Evolutionary conservation across 2,329 filamentous ascomycete genomes (phyloP).

Genomic region (Colletotrichum filicis): DNA sequence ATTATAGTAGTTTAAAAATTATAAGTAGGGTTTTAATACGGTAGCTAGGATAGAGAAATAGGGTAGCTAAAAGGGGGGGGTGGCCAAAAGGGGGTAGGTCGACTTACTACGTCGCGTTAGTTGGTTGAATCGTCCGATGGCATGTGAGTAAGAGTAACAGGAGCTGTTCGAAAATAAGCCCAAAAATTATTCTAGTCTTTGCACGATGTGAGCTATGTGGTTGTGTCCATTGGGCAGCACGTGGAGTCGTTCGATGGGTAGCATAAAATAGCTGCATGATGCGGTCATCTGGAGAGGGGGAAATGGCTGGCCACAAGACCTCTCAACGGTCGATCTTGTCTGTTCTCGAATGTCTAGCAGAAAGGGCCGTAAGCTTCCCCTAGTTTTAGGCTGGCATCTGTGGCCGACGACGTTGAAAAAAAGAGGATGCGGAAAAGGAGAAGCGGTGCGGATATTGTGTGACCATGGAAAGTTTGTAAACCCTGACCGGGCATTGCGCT

Average conservation of each 20-base stretch:
- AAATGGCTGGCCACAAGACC: conserved; percentile 23
- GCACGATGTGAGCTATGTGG: neutral
- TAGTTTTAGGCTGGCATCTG: conserved; percentile 5
- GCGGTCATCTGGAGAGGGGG: conserved; percentile 30
- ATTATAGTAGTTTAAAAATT: too few relatives aligned
- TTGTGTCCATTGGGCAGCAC: conserved; percentile 5
- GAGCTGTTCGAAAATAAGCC: conserved; percentile 15
- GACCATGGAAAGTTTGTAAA: neutral
- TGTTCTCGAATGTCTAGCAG: neutral
- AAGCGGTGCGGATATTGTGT: neutral
- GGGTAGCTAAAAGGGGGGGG: too few relatives aligned
- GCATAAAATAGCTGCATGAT: conserved; percentile 28
- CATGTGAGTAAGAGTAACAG: conserved; percentile 22
- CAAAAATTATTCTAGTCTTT: neutral
- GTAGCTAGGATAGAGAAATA: too few relatives aligned
- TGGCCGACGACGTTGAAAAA: neutral
- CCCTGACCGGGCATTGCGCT: neutral
- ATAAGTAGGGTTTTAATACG: too few relatives aligned
- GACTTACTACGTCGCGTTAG: conserved; percentile 17
- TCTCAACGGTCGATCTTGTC: conserved; percentile 9
- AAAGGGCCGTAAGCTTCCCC: neutral
- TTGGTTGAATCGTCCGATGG: conserved; percentile 6
- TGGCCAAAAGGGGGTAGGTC: too few relatives aligned
- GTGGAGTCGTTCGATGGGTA: conserved; percentile 24
- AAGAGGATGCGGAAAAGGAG: conserved; percentile 2